These are phyloP conservation scores for Craspedostauros australis DNA, from an alignment of 108 stramenopile species.

Conservation along the genomic window DNA sequence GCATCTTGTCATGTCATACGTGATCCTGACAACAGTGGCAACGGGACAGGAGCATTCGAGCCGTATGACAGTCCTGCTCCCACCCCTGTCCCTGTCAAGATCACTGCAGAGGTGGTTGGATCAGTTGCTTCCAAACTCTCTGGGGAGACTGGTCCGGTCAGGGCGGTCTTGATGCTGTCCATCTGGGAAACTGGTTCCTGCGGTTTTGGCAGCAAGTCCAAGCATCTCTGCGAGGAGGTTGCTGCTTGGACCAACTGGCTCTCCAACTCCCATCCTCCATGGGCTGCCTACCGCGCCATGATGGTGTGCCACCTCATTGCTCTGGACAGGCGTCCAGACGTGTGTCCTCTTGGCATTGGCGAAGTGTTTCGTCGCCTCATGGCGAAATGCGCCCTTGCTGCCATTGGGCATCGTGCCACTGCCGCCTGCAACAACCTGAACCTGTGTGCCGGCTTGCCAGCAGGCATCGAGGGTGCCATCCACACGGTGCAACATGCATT, in stretches of 20 bases:
- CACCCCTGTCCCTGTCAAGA: slow-evolving; percentile 6
- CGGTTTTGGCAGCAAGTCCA: too few relatives aligned
- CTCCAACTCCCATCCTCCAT: slow-evolving; percentile 19
- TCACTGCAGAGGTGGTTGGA: slow-evolving; percentile 14
- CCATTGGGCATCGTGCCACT: slow-evolving; percentile 11
- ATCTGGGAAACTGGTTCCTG: slow-evolving; percentile 17
- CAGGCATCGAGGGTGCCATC: slow-evolving; percentile 31
- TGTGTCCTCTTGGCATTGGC: slow-evolving; percentile 26
- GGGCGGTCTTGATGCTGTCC: slow-evolving; percentile 6
- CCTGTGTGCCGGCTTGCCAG: slow-evolving; percentile 26
- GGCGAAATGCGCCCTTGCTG: slow-evolving; percentile 13
- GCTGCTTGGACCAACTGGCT: too few relatives aligned
- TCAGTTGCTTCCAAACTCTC: slow-evolving; percentile 12
- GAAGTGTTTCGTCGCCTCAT: slow-evolving; percentile 15
- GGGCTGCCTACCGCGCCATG: slow-evolving; percentile 23
- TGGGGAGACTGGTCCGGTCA: slow-evolving; percentile 13
- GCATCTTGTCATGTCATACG: too few relatives aligned
- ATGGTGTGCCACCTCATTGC: slow-evolving; percentile 18
- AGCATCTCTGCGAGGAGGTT: too few relatives aligned
- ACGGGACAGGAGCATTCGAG: too few relatives aligned
- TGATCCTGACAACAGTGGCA: too few relatives aligned
- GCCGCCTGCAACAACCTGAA: slow-evolving; percentile 16
- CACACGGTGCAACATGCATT: too few relatives aligned
- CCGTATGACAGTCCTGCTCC: too few relatives aligned
- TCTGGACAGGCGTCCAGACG: slow-evolving; percentile 31